Evolutionary conservation across 148 eudicot species (phyloP).

Genomic region (Cornus florida): DNA sequence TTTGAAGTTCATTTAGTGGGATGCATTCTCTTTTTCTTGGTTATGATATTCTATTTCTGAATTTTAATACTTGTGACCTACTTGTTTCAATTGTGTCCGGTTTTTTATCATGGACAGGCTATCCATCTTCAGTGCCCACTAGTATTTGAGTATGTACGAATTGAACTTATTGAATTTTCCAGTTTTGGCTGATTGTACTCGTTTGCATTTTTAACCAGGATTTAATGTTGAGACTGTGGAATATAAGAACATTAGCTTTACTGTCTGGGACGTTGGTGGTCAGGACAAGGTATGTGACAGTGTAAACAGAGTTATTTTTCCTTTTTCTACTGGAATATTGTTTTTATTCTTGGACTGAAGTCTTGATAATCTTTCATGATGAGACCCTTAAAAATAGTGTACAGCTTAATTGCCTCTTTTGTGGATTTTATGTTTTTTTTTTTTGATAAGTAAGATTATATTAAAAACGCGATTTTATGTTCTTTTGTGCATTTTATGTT

Average conservation of each 20-base stretch:
- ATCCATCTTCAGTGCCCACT: neutral
- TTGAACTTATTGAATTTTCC: neutral
- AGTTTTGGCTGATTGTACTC: neutral
- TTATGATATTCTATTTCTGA: neutral
- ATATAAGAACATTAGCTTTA: conserved; percentile 65
- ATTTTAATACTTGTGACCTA: neutral
- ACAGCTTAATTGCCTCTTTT: neutral
- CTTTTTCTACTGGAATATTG: neutral
- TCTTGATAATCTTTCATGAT: neutral
- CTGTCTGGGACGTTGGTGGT: conserved; percentile 73
- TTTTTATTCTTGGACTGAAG: too few relatives aligned
- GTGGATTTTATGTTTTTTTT: too few relatives aligned
- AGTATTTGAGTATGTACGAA: neutral
- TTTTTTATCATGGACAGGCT: neutral
- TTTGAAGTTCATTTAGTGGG: neutral
- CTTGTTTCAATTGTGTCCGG: neutral
- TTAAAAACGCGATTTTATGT: too few relatives aligned
- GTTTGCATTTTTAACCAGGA: conserved; percentile 23
- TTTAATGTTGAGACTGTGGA: conserved; percentile 64
- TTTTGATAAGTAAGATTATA: too few relatives aligned
- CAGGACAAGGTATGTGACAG: conserved; percentile 52
- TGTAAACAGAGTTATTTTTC: neutral
- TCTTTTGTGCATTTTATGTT: neutral
- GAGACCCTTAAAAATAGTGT: neutral
- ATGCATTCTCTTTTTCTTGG: neutral